Conservation (phyloP, 2,329 filamentous ascomycete species). For the Ilyonectria robusta region DNA sequence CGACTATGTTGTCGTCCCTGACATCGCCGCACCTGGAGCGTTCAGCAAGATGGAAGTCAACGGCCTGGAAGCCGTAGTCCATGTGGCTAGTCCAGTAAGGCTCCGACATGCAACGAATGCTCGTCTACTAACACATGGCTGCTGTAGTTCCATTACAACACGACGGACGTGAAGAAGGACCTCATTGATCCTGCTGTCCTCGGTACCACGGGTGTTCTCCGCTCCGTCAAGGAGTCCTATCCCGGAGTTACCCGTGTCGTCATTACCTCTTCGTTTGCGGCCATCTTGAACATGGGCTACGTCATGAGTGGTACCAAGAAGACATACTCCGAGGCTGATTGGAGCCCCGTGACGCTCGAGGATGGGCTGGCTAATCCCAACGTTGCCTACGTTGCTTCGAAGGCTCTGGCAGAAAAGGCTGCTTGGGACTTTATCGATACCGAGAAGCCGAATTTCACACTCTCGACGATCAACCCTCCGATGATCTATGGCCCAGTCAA, state of each 20-base stretch:
- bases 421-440: neutral
- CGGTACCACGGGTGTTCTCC: too few relatives aligned
- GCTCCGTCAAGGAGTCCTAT: neutral
- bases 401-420: neutral
- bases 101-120: too few relatives aligned
- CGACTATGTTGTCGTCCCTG: constrained; percentile 14
- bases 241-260: constrained; percentile 51
- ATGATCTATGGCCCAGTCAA: neutral
- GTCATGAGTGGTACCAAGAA: neutral
- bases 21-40: constrained; percentile 4
- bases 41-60: neutral
- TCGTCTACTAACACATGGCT: too few relatives aligned
- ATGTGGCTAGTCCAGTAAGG: constrained; percentile 14
- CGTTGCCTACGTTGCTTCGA: neutral
- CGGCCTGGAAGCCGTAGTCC: constrained; percentile 14
- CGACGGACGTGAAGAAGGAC: too few relatives aligned
- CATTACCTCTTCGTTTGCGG: constrained; percentile 56
- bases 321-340: constrained; percentile 50
- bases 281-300: too few relatives aligned
- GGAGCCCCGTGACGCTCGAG: neutral
- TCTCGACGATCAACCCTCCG: neutral
- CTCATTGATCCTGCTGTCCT: too few relatives aligned
- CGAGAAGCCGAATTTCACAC: neutral
- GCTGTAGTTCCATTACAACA: too few relatives aligned
- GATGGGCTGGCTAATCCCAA: neutral